Conservation (phyloP, 306 rosid species). For the Abrus pulchellus region DNA sequence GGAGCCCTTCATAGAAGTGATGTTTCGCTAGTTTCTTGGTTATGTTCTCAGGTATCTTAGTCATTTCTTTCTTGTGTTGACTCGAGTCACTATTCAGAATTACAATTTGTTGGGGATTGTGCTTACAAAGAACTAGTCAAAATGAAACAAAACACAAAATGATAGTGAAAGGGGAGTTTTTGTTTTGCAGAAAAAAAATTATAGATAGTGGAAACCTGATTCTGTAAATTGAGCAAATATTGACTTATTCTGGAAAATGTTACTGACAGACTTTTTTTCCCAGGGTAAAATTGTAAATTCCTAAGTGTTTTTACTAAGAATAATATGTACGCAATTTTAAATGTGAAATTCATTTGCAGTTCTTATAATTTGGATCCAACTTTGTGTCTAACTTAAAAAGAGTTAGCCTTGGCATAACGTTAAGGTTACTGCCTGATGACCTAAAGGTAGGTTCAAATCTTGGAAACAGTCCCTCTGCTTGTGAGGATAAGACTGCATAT, state of each 20-base stretch:
- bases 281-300: not conserved
- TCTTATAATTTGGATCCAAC: constrained; percentile 19
- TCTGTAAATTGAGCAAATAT: constrained; percentile 12
- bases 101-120: constrained; percentile 35
- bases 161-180: constrained; percentile 17
- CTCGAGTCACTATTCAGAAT: constrained; percentile 16
- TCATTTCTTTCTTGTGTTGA: constrained; percentile 3
- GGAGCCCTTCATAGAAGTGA: constrained; percentile 74
- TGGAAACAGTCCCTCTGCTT: not conserved
- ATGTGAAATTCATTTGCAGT: constrained; percentile 24
- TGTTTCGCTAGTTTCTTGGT: constrained; percentile 76
- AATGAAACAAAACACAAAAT: not conserved
- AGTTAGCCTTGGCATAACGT: not conserved
- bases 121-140: constrained; percentile 24
- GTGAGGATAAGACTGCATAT: too few species aligned
- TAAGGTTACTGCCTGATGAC: not conserved
- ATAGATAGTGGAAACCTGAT: constrained; percentile 12
- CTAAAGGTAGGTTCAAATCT: not conserved
- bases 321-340: not conserved
- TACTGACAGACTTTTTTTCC: not conserved
- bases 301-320: not conserved
- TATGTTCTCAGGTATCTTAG: constrained; percentile 76
- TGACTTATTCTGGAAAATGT: not conserved
- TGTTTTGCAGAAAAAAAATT: not conserved
- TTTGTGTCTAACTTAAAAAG: not conserved